A percentile compares a stretch with the other conserved stretches of the same genome.
phyloP scores from a whole-genome alignment of 2,329 filamentous ascomycete species.

The Ascochyta koolunga region DNA sequence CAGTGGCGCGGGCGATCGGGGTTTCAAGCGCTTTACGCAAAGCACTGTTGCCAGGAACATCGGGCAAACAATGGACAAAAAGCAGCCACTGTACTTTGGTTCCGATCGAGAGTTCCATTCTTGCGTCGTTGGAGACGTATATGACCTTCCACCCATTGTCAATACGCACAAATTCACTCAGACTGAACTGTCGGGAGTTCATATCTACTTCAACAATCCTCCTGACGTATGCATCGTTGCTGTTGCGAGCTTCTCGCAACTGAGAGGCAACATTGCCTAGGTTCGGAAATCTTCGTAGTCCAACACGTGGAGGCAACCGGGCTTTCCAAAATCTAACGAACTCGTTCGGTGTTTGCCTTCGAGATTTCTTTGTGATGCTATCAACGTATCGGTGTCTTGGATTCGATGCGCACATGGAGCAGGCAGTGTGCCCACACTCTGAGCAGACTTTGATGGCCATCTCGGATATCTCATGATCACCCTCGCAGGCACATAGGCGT shows the following conservation, averaged over 20 bases:
- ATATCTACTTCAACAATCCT: constrained; percentile 18
- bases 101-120: constrained; percentile 52
- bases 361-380: constrained; percentile 18
- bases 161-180: constrained; percentile 25
- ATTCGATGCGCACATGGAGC: constrained; percentile 60
- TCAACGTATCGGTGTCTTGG: constrained; percentile 56
- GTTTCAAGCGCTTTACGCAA: constrained; percentile 50
- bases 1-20: constrained; percentile 29
- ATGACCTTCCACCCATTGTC: constrained; percentile 50
- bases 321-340: constrained; percentile 54
- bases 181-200: constrained; percentile 16
- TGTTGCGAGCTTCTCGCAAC: background rate
- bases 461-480: constrained; percentile 47
- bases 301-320: constrained; percentile 28
- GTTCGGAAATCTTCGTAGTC: constrained; percentile 26
- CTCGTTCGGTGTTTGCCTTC: constrained; percentile 46
- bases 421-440: constrained; percentile 62
- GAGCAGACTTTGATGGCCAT: constrained; percentile 55
- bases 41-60: constrained; percentile 47
- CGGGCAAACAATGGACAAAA: constrained; percentile 49
- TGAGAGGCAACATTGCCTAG: background rate
- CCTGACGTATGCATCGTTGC: constrained; percentile 11
- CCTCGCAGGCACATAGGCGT: constrained; percentile 65
- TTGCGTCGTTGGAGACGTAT: constrained; percentile 50
- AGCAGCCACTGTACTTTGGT: constrained; percentile 53